Conservation (phyloP, 73 alveolate genomes). For the Paraurostyla sp. region DNA sequence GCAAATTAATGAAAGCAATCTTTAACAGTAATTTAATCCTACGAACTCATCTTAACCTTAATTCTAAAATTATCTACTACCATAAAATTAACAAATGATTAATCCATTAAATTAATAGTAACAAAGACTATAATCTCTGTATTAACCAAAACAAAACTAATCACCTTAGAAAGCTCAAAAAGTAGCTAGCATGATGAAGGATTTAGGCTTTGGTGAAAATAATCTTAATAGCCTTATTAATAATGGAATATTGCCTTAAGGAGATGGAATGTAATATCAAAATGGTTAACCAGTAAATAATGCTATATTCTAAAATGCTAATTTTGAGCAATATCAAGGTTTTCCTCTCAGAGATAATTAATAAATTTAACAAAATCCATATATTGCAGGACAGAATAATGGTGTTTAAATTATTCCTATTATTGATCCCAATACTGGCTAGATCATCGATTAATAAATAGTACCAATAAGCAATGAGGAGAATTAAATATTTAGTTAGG, state of each 20-base stretch:
- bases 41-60: not conserved
- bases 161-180: not conserved
- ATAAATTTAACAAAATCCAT: no score
- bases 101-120: not conserved
- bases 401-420: not conserved
- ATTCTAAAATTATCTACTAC: no score
- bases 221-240: not conserved
- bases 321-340: no score
- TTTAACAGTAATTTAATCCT: not conserved
- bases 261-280: no score
- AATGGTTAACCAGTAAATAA: not conserved
- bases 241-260: not conserved
- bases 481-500: no score
- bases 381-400: not conserved
- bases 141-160: not conserved
- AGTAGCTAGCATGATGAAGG: not conserved
- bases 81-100: not conserved
- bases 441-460: not conserved
- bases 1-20: slow-evolving; percentile 1
- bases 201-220: not conserved
- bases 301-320: no score
- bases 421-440: not conserved
- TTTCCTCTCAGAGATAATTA: no score
- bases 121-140: not conserved
- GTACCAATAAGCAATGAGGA: no score